Percentiles rank a stretch among this genome's conserved stretches.
Conservation (phyloP, 441 rosid species). For the Gossypium davidsonii region DNA sequence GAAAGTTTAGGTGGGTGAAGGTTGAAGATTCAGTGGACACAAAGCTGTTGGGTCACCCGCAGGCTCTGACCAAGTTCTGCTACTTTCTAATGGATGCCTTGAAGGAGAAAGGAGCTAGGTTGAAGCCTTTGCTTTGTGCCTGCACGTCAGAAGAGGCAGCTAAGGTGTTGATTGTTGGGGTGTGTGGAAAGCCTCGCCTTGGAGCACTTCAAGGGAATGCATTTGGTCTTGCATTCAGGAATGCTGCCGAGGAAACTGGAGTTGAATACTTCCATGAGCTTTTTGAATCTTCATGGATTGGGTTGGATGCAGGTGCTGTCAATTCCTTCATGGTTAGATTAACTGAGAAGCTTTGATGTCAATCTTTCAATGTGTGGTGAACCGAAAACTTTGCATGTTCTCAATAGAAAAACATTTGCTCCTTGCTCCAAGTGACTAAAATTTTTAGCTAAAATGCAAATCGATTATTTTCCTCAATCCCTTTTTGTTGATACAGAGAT, state of each 20-base stretch:
- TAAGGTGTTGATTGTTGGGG: slow-evolving; percentile 82
- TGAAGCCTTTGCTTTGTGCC: slow-evolving; percentile 88
- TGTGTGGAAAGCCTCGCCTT: slow-evolving; percentile 82
- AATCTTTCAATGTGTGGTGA: background rate
- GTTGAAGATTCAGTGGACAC: slow-evolving; percentile 73
- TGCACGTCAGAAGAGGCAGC: slow-evolving; percentile 54
- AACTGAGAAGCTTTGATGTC: slow-evolving; percentile 66
- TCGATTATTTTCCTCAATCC: no score
- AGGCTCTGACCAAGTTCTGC: slow-evolving; percentile 87
- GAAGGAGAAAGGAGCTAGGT: slow-evolving; percentile 83
- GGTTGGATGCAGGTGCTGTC: slow-evolving; percentile 60
- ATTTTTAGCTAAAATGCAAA: background rate
- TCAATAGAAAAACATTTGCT: slow-evolving; percentile 4
- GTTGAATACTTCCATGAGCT: slow-evolving; percentile 84
- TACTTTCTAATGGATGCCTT: slow-evolving; percentile 94
- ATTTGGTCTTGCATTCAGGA: slow-evolving; percentile 78
- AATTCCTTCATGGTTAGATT: slow-evolving; percentile 79
- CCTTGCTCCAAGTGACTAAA: background rate
- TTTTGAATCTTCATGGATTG: slow-evolving; percentile 90
- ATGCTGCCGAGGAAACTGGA: slow-evolving; percentile 80
- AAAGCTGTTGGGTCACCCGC: slow-evolving; percentile 83
- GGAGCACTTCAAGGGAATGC: slow-evolving; percentile 88
- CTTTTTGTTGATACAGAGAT: no score
- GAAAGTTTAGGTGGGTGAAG: slow-evolving; percentile 94
- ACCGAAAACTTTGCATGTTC: slow-evolving; percentile 6